A percentile compares a stretch with the other conserved stretches of the same genome.
phyloP scores from a whole-genome alignment of 2,329 filamentous ascomycete species.

The Scedosporium minutisporum region DNA sequence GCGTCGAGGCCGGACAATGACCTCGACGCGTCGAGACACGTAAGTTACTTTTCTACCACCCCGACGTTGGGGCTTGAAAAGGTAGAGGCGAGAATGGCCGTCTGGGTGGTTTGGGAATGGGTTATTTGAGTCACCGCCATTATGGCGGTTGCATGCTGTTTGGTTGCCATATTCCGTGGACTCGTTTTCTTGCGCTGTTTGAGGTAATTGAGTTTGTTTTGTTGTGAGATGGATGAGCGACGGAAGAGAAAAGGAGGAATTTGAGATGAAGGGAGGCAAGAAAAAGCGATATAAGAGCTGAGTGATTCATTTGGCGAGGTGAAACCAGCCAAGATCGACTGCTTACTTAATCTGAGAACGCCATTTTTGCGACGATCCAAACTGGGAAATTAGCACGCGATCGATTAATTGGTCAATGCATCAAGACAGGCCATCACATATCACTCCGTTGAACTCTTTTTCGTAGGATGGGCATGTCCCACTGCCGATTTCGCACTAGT shows the following conservation, averaged over 20 bases:
- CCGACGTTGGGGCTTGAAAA: conserved; percentile 43
- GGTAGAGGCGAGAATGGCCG: conserved; percentile 2
- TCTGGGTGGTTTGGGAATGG: not conserved
- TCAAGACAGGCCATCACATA: not conserved
- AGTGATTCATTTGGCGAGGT: not conserved
- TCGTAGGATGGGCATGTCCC: too few relatives aligned
- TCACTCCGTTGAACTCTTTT: not conserved
- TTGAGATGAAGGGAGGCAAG: conserved; percentile 3
- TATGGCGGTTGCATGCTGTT: not conserved
- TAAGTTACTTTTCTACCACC: conserved; percentile 33
- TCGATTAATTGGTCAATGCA: not conserved
- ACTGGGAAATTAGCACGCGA: conserved; percentile 2
- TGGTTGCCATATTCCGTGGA: not conserved
- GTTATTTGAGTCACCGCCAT: not conserved
- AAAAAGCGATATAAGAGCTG: not conserved
- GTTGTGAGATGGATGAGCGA: not conserved
- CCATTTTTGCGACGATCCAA: not conserved
- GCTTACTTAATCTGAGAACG: not conserved
- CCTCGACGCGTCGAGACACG: conserved; percentile 11
- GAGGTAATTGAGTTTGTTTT: not conserved
- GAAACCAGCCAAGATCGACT: not conserved
- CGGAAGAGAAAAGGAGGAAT: not conserved
- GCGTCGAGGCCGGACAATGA: conserved; percentile 8
- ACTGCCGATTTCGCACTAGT: too few relatives aligned
- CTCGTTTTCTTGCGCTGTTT: not conserved